These are phyloP conservation scores for Przewalskia tangutica DNA, from an alignment of 257 asterid genomes.

Conservation along the genomic window DNA sequence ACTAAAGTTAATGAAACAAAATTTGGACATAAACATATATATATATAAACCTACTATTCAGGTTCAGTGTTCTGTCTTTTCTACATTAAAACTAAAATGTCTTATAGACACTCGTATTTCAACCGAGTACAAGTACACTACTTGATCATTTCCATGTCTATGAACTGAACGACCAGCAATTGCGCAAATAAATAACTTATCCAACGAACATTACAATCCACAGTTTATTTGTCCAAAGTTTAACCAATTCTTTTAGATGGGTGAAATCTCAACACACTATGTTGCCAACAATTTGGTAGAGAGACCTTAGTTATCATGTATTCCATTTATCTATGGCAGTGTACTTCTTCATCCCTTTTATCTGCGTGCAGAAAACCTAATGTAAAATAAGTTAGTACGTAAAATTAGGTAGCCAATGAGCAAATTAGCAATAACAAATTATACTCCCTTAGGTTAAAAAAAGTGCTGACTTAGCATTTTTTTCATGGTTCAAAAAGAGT, in stretches of 20 bases:
- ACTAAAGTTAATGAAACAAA: not conserved
- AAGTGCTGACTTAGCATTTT: too few relatives aligned
- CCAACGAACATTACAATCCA: not conserved
- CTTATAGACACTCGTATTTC: too few relatives aligned
- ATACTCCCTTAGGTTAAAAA: too few relatives aligned
- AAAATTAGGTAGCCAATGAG: not conserved
- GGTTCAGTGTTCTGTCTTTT: too few relatives aligned
- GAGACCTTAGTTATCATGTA: constrained; percentile 78
- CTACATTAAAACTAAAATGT: too few relatives aligned
- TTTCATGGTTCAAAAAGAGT: too few relatives aligned
- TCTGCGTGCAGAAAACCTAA: constrained; percentile 22
- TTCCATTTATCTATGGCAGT: constrained; percentile 94
- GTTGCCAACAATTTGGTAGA: constrained; percentile 71
- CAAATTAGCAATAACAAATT: not conserved
- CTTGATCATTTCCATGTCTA: too few relatives aligned
- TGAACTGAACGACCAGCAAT: too few relatives aligned
- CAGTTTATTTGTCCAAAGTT: not conserved
- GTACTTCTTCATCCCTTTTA: constrained; percentile 91
- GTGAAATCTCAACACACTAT: constrained; percentile 44
- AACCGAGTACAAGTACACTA: too few relatives aligned
- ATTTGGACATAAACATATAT: not conserved
- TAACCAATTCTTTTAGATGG: not conserved
- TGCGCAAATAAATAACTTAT: not conserved
- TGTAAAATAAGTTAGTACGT: not conserved
- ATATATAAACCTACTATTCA: too few relatives aligned